These are phyloP conservation scores for Trametes elegans DNA, from an alignment of 768 basidiomycete genomes.

Conservation along the genomic window DNA sequence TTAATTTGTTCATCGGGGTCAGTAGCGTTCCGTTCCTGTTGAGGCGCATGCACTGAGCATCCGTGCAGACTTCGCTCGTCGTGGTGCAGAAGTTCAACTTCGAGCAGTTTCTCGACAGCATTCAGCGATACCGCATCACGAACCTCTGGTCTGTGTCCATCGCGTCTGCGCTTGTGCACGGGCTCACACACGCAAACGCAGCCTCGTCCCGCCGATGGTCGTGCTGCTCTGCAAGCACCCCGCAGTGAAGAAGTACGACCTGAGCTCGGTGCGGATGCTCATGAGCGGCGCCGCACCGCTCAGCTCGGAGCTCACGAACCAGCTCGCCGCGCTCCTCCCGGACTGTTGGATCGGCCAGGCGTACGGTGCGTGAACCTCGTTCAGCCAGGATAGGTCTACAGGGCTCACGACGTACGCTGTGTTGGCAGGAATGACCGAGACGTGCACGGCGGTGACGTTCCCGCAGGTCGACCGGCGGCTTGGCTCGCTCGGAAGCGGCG, in stretches of 20 bases:
- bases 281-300: slow-evolving; percentile 59
- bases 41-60: not conserved
- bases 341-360: slow-evolving; percentile 55
- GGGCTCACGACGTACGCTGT: not conserved
- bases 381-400: not conserved
- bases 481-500: slow-evolving; percentile 32
- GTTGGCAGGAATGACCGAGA: slow-evolving; percentile 38
- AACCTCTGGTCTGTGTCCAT: slow-evolving; percentile 28
- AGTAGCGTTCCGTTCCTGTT: not conserved
- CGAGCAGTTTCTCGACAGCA: slow-evolving; percentile 33
- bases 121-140: slow-evolving; percentile 34
- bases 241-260: slow-evolving; percentile 38
- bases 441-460: slow-evolving; percentile 36
- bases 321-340: slow-evolving; percentile 46
- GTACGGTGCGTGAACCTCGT: slow-evolving; percentile 42
- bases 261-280: slow-evolving; percentile 37
- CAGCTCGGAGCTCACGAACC: slow-evolving; percentile 46
- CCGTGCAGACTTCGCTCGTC: slow-evolving; percentile 29
- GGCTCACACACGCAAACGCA: not conserved
- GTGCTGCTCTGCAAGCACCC: slow-evolving; percentile 41
- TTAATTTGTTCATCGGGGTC: slow-evolving; percentile 30
- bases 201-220: slow-evolving; percentile 36
- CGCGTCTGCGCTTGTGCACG: not conserved
- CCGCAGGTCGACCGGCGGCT: slow-evolving; percentile 26
- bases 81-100: slow-evolving; percentile 35